Percentiles rank a stretch among this genome's conserved stretches.
Conservation (phyloP, 164 flowering plant species). For the Sextonia rubra region DNA sequence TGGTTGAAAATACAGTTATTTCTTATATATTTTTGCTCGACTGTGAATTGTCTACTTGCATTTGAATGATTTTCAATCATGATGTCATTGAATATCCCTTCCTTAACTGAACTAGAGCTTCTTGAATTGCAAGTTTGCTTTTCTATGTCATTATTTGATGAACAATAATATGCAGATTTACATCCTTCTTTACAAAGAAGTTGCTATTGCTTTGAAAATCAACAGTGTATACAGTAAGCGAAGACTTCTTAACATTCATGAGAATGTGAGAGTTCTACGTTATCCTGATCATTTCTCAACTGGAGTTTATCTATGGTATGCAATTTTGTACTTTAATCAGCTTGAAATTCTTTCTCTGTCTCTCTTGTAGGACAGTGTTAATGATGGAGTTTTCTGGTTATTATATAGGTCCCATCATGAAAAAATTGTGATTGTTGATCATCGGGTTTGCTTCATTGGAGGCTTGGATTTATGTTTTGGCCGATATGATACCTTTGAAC, state of each 20-base stretch:
- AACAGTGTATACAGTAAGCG: constrained; percentile 92
- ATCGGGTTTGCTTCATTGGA: constrained; percentile 86
- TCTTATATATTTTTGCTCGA: not conserved
- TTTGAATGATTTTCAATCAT: not conserved
- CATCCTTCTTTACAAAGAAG: constrained; percentile 94
- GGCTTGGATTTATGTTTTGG: constrained; percentile 99
- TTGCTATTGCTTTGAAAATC: constrained; percentile 94
- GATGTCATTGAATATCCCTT: not conserved
- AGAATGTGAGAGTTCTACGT: constrained; percentile 88
- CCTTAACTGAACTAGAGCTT: not conserved
- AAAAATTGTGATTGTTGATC: constrained; percentile 92
- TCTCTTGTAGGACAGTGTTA: not conserved
- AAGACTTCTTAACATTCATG: constrained; percentile 86
- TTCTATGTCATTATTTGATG: not conserved
- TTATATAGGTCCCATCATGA: constrained; percentile 95
- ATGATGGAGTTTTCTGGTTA: constrained; percentile 19
- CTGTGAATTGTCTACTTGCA: not conserved
- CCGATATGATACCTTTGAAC: constrained; percentile 85
- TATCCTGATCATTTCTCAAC: constrained; percentile 95
- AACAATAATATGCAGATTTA: constrained; percentile 57
- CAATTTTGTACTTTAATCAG: constrained; percentile 2
- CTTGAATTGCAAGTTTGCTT: not conserved
- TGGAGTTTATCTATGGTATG: constrained; percentile 96
- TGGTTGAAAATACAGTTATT: not conserved
- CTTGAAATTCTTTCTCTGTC: not conserved